Evolutionary conservation across 768 basidiomycete genomes (phyloP).

Genomic region (Hemileccinum impolitum): DNA sequence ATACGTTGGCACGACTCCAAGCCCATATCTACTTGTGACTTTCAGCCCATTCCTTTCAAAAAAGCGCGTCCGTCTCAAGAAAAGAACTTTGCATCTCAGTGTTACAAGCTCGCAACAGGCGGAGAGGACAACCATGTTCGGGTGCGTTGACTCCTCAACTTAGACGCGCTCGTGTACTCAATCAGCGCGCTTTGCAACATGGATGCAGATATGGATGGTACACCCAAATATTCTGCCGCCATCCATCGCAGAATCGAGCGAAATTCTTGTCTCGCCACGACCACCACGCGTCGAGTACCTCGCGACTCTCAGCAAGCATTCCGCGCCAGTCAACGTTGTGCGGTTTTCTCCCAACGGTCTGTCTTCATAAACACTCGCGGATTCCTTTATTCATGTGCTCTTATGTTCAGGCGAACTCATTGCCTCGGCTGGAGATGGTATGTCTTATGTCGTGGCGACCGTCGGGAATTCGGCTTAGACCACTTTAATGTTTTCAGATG

Average conservation of each 20-base stretch:
- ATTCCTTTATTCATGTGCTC: slow-evolving; percentile 1
- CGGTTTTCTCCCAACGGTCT: slow-evolving; percentile 92
- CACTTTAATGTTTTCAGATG: slow-evolving; percentile 52
- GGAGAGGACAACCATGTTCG: slow-evolving; percentile 97
- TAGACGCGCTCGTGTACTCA: slow-evolving; percentile 12
- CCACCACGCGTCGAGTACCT: slow-evolving; percentile 95
- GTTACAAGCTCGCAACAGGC: slow-evolving; percentile 90
- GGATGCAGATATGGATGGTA: slow-evolving; percentile 83
- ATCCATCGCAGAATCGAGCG: slow-evolving; percentile 41
- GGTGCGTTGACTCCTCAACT: slow-evolving; percentile 49
- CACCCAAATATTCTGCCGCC: slow-evolving; percentile 84
- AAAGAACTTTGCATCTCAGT: slow-evolving; percentile 58
- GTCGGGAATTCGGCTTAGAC: neutral
- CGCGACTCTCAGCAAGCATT: slow-evolving; percentile 89
- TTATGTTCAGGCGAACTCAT: slow-evolving; percentile 71
- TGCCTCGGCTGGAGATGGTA: slow-evolving; percentile 97
- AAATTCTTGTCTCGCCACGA: slow-evolving; percentile 38
- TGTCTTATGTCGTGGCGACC: slow-evolving; percentile 24
- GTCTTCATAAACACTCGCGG: slow-evolving; percentile 16
- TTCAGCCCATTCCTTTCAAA: slow-evolving; percentile 82
- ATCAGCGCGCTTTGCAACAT: slow-evolving; percentile 5
- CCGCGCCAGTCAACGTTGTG: slow-evolving; percentile 94
- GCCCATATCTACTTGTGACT: slow-evolving; percentile 95
- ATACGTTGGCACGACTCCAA: slow-evolving; percentile 96
- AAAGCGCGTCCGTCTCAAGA: slow-evolving; percentile 66